phyloP scores from a whole-genome alignment of 176 grass and related monocot species.

The Musa acuminata region DNA sequence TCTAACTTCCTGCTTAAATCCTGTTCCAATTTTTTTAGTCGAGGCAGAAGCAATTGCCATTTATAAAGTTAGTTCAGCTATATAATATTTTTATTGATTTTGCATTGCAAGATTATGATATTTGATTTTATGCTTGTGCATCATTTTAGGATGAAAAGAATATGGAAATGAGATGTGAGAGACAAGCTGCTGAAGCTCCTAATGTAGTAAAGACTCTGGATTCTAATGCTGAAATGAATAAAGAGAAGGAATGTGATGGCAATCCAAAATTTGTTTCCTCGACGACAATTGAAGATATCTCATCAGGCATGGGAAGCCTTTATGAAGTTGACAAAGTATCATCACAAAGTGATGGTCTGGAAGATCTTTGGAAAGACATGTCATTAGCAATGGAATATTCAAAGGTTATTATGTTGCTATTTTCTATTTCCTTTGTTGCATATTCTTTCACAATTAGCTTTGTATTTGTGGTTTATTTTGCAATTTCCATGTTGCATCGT shows the following conservation, averaged over 20 bases:
- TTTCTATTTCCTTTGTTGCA: background rate
- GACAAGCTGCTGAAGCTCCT: constrained; percentile 15
- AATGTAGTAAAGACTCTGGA: constrained; percentile 14
- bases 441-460: constrained; percentile 4
- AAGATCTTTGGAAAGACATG: constrained; percentile 88
- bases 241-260: background rate
- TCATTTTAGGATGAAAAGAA: constrained; percentile 48
- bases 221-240: background rate
- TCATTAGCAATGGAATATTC: constrained; percentile 75
- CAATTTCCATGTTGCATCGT: constrained; percentile 1
- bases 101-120: background rate
- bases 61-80: background rate
- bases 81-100: background rate
- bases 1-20: background rate
- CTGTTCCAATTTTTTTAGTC: background rate
- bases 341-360: constrained; percentile 53
- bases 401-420: constrained; percentile 37
- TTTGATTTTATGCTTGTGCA: constrained; percentile 24
- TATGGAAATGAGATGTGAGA: constrained; percentile 42
- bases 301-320: constrained; percentile 21
- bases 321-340: constrained; percentile 36
- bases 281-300: background rate
- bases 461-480: constrained; percentile 12
- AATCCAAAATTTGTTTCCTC: background rate
- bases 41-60: background rate